Percentiles rank a stretch among this genome's conserved stretches.
Conservation (phyloP, 2,329 filamentous ascomycete genomes). For the Diaporthe helianthi region DNA sequence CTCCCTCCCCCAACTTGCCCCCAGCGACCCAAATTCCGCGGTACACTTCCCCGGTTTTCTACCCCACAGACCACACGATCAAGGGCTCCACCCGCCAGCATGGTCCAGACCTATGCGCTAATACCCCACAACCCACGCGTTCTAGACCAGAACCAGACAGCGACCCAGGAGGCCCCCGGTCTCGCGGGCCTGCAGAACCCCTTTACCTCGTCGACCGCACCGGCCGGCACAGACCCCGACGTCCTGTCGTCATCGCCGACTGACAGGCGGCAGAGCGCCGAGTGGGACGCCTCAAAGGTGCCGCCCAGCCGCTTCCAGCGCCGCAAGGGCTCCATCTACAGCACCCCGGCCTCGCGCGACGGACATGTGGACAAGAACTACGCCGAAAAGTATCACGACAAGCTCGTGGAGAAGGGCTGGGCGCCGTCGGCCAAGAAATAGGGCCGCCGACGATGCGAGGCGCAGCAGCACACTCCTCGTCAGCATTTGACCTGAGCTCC, state of each 20-base stretch:
- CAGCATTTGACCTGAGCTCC: background rate
- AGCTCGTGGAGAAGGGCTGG: conserved; percentile 59
- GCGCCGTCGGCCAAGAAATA: conserved; percentile 32
- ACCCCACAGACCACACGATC: background rate
- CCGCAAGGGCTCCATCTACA: conserved; percentile 72
- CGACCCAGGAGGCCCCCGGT: conserved; percentile 38
- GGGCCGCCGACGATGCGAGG: background rate
- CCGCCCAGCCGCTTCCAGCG: conserved; percentile 74
- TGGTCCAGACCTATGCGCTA: background rate
- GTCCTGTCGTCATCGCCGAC: conserved; percentile 44
- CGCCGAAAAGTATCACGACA: conserved; percentile 66
- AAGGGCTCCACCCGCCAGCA: background rate
- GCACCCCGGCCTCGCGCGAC: conserved; percentile 69
- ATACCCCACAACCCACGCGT: background rate
- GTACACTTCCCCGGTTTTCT: conserved; percentile 7
- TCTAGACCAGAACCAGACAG: conserved; percentile 36
- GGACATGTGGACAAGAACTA: conserved; percentile 68
- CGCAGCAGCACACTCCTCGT: background rate
- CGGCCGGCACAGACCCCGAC: conserved; percentile 32
- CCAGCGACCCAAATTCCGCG: background rate
- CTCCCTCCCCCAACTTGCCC: too few relatives aligned
- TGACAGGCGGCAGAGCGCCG: conserved; percentile 50
- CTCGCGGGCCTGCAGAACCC: conserved; percentile 31
- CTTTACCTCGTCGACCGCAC: conserved; percentile 3
- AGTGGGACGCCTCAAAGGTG: conserved; percentile 70